Conservation (phyloP, 768 basidiomycete genomes). For the Gelatoporia subvermispora region DNA sequence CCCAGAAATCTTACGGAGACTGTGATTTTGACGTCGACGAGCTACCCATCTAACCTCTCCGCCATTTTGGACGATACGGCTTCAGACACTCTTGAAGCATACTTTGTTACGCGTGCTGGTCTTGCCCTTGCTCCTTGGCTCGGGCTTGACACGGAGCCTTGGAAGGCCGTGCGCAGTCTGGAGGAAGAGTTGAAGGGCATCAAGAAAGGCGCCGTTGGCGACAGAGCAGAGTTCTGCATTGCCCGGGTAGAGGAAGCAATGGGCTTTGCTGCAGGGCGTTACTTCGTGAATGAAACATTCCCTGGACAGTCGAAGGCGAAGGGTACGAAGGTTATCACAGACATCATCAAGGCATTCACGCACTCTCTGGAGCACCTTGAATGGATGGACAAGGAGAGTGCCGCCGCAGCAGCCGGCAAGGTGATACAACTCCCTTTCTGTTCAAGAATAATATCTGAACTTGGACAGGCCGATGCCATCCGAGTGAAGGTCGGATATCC, state of each 20-base stretch:
- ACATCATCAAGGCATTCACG: constrained; percentile 82
- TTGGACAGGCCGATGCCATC: constrained; percentile 64
- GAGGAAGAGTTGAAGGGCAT: constrained; percentile 75
- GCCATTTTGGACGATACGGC: constrained; percentile 63
- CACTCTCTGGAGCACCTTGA: constrained; percentile 63
- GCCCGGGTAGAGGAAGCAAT: constrained; percentile 63
- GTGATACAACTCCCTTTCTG: constrained; percentile 29
- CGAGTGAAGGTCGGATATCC: constrained; percentile 94
- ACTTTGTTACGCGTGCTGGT: constrained; percentile 77
- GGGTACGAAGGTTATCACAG: constrained; percentile 78
- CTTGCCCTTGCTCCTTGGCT: constrained; percentile 65
- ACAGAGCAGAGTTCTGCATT: constrained; percentile 82
- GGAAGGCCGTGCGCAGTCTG: constrained; percentile 69
- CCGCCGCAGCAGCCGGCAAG: constrained; percentile 80
- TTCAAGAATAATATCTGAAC: constrained; percentile 4
- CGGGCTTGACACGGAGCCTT: constrained; percentile 69
- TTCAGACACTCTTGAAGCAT: constrained; percentile 75
- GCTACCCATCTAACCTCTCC: constrained; percentile 65
- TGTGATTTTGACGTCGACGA: constrained; percentile 79
- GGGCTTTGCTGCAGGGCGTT: constrained; percentile 87
- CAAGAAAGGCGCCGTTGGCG: constrained; percentile 80
- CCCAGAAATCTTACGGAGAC: constrained; percentile 70
- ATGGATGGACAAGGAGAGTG: constrained; percentile 91
- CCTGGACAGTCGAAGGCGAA: constrained; percentile 72
- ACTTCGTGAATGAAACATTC: constrained; percentile 85